Evolutionary conservation across 306 rosid genomes (phyloP).

Genomic region (Trifolium subterraneum): DNA sequence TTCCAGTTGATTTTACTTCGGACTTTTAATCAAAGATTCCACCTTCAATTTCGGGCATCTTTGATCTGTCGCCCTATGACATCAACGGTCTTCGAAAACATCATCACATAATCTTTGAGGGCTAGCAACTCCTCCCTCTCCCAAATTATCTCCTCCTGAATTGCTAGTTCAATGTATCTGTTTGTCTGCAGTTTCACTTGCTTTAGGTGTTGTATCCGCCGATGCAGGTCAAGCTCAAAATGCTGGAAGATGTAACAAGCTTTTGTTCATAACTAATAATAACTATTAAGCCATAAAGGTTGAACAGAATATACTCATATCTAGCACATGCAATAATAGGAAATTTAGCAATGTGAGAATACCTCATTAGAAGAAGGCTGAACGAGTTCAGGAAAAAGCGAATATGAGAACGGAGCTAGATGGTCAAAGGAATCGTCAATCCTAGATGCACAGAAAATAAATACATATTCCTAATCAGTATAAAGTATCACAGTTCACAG

Average conservation of each 20-base stretch:
- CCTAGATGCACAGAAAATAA: slow-evolving; percentile 13
- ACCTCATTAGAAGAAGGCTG: slow-evolving; percentile 17
- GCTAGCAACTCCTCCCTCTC: neutral
- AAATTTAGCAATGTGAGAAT: neutral
- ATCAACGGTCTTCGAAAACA: neutral
- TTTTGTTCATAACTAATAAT: slow-evolving; percentile 3
- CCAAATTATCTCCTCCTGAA: neutral
- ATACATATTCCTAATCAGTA: neutral
- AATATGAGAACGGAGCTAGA: neutral
- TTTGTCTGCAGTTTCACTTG: neutral
- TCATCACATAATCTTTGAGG: neutral
- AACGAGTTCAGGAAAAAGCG: slow-evolving; percentile 14
- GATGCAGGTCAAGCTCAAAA: neutral
- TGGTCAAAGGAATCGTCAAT: neutral
- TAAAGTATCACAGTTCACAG: neutral
- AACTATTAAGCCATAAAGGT: neutral
- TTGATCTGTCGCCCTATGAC: slow-evolving; percentile 1
- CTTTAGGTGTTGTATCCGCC: neutral
- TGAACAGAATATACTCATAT: neutral
- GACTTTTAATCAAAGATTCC: too few relatives aligned
- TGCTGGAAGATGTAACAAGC: neutral
- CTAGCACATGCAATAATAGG: neutral
- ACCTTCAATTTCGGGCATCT: neutral
- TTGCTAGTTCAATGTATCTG: neutral
- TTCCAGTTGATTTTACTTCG: too few relatives aligned